Evolutionary conservation across 192 early-diverging fungal species (phyloP), one percentile per base, ranked within the genome.

Genomic region (Podila minutissima): DNA sequence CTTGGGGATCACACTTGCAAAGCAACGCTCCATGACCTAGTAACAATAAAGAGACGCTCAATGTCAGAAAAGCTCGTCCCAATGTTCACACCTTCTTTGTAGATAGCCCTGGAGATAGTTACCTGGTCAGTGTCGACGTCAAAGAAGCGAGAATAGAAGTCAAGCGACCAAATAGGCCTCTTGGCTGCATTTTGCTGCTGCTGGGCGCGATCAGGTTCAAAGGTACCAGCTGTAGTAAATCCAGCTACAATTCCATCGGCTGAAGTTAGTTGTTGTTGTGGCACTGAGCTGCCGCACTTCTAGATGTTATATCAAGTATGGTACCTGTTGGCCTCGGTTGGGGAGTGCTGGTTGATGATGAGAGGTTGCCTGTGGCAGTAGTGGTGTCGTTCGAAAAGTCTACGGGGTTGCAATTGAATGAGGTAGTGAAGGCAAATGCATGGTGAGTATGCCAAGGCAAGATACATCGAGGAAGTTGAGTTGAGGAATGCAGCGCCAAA

Each of bases 41-140:
- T 46, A 64, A 59, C 28, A 60, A 53, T 55, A 41, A 37, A 63
- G 3, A 50, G 20, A 46, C 69, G 28, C 28, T 38, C 17, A 66
- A 48, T 20, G 38, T 46, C 63, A 46, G 24, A 58, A 51, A 59
- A 48, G 15, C 15, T 50, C 20, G 17, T 13, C 64, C 22, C 13
- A 64, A 20, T 12, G 29, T 20, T 24, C 31, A 13, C 46, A 3
- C 10, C 26, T 20, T 9, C 24, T 28, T 17, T 51, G 22, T 24
- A 10, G 15, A 24, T 10, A 24, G 22, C 19, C 13, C 29, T n/a
- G 31, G 24, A n/a, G 48, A 19, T n/a, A 5, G 7, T 49, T 83
- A 95, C 93, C 81, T 96, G 92, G n/a, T 73, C 82, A 19, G 96
- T 94, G 66, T 99, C 96, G 1, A 99, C 97, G 69, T 98, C 92